Evolutionary conservation across 805 yeast genomes (phyloP).

Genomic region (Teunomyces barrocoloradensis): DNA sequence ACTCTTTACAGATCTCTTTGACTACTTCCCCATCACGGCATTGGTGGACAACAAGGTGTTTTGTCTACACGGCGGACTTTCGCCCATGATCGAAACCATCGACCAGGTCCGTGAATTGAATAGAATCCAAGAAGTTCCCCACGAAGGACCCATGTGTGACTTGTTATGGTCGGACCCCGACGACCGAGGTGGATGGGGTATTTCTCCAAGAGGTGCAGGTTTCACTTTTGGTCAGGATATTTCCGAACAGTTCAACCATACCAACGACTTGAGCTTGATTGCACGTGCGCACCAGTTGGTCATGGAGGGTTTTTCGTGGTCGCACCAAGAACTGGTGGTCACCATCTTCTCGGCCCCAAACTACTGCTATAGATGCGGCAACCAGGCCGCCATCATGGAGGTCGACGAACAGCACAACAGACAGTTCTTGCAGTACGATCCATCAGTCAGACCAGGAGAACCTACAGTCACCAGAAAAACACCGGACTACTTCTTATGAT

Average conservation of each 20-base stretch:
- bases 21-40: slow-evolving; percentile 91
- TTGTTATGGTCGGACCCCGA: slow-evolving; percentile 96
- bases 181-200: slow-evolving; percentile 98
- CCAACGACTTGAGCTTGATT: slow-evolving; percentile 76
- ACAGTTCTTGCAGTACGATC: slow-evolving; percentile 93
- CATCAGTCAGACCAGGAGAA: slow-evolving; percentile 95
- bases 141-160: slow-evolving; percentile 98
- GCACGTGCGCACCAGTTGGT: slow-evolving; percentile 96
- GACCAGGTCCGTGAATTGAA: slow-evolving; percentile 90
- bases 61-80: slow-evolving; percentile 91
- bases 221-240: slow-evolving; percentile 97
- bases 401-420: slow-evolving; percentile 91
- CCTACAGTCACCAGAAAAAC: slow-evolving; percentile 96
- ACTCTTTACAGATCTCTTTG: slow-evolving; percentile 85
- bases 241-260: slow-evolving; percentile 89
- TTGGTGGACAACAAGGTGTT: slow-evolving; percentile 86
- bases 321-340: slow-evolving; percentile 90
- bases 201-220: slow-evolving; percentile 97
- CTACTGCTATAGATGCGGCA: slow-evolving; percentile 96
- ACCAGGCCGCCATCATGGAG: slow-evolving; percentile 98
- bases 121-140: slow-evolving; percentile 94
- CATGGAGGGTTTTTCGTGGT: slow-evolving; percentile 97
- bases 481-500: slow-evolving; percentile 89
- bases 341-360: slow-evolving; percentile 95
- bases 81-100: slow-evolving; percentile 90